Percentiles rank a stretch among this genome's conserved stretches.
Evolutionary conservation across 768 basidiomycete species (phyloP).

Genomic region (Lentinula sp.): DNA sequence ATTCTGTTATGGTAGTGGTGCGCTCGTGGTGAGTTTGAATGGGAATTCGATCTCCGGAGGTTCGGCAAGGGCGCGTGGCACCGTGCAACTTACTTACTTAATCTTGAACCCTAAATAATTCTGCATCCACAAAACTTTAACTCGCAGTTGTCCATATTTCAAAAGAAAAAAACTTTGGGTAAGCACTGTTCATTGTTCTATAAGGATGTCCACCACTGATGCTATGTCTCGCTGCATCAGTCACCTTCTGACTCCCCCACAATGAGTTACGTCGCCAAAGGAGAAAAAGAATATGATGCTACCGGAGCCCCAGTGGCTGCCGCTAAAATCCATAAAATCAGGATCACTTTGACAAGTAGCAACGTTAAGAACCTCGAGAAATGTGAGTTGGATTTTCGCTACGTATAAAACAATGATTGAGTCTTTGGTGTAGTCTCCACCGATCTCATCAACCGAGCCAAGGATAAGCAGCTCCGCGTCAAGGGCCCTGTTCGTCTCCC

Average conservation of each 20-base stretch:
- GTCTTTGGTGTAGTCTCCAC: conserved; percentile 60
- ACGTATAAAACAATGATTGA: background rate
- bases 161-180: conserved; percentile 33
- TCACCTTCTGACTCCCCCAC: conserved; percentile 82
- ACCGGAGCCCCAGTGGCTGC: conserved; percentile 78
- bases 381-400: conserved; percentile 45
- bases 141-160: conserved; percentile 14
- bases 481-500: conserved; percentile 99
- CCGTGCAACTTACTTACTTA: background rate
- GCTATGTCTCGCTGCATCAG: conserved; percentile 21
- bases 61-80: background rate
- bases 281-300: conserved; percentile 96
- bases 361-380: conserved; percentile 99
- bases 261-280: conserved; percentile 99
- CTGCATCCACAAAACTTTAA: conserved; percentile 29
- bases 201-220: background rate
- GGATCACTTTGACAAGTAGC: conserved; percentile 97
- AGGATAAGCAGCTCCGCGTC: conserved; percentile 99
- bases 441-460: conserved; percentile 97
- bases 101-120: conserved; percentile 31
- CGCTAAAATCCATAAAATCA: conserved; percentile 97
- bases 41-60: background rate
- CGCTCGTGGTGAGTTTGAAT: conserved; percentile 23
- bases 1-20: conserved; percentile 13
- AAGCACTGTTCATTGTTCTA: conserved; percentile 12